Percentiles rank a stretch among this genome's conserved stretches.
Conservation (phyloP, 1,139 yeast genomes). For the Saccharomyces hybrid region DNA sequence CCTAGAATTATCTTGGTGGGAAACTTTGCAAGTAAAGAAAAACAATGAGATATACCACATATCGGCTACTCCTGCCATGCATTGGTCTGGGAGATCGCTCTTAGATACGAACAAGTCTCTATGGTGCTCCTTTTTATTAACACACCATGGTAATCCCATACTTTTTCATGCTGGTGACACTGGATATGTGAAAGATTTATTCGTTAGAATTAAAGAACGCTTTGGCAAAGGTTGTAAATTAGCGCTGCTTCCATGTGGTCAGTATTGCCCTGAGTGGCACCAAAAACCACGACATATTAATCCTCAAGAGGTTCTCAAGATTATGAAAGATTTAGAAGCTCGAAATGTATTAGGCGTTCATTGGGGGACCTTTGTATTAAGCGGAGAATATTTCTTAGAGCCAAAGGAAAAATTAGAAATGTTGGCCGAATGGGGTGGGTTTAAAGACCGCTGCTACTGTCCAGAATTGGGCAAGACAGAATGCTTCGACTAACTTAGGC, state of each 20-base stretch:
- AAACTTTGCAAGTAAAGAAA: constrained; percentile 42
- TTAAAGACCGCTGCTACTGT: constrained; percentile 37
- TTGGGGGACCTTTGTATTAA: constrained; percentile 90
- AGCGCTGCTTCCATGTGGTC: constrained; percentile 86
- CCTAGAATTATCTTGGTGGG: constrained; percentile 93
- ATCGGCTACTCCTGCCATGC: constrained; percentile 94
- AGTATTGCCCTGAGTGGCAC: constrained; percentile 93
- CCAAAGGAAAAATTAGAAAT: constrained; percentile 51
- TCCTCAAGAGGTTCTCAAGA: constrained; percentile 67
- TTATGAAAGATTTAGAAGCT: constrained; percentile 57
- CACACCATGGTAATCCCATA: constrained; percentile 58
- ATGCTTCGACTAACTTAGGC: background rate
- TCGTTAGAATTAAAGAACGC: constrained; percentile 51
- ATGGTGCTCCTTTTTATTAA: constrained; percentile 80
- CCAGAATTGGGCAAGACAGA: constrained; percentile 48
- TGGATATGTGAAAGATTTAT: constrained; percentile 71
- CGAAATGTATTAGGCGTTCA: constrained; percentile 76
- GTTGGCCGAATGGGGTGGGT: constrained; percentile 32
- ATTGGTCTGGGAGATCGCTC: constrained; percentile 85
- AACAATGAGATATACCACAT: constrained; percentile 57
- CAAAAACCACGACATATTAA: constrained; percentile 82
- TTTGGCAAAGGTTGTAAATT: constrained; percentile 59
- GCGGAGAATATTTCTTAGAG: constrained; percentile 81
- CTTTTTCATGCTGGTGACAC: constrained; percentile 94
- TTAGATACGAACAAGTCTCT: constrained; percentile 71